Base-by-base conservation (phyloP, 495 filamentous ascomycete species). In the Rhypophila decipiens region DNA sequence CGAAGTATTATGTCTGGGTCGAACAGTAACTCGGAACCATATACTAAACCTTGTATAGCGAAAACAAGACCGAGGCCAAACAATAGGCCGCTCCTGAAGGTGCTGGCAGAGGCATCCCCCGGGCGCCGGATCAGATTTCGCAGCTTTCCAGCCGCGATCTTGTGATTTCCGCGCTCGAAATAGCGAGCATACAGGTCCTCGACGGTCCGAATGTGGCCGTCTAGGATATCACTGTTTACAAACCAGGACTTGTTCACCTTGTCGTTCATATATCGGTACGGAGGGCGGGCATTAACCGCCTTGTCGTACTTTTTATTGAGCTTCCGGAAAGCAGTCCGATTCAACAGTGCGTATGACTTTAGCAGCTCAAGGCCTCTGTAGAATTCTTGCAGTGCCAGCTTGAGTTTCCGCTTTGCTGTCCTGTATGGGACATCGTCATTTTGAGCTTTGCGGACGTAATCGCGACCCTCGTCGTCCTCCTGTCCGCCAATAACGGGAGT, bases 241-340 rank as follows among this genome's bases (percentile, higher is more conserved):
- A 96, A 98, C 73, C 84, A 87, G 9, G 89, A 78, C 53, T 85
- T 85, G 69, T 90, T 90, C 44, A 97, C 87, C 58, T 88, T 90
- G 51, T 96, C 93, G 9, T 82, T 83, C 87, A 95, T 90, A 60
- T 90, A 97, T 24, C 85, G 76, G 53, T 84, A 75, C 7, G 84
- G 77, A 2, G 87, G 86, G 21, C 83, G 78, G 39, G 88, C 80
- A 51, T 91, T 80, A 43, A 88, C 78, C 5, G 82, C 78, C 65
- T 97, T 97, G 70, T 98, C 90, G 56, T 90, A 96, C 68, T 98
- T 98, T 68, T 98, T 98, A 66, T 93, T 97, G 59, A 98, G 90
- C 63, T 98, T 98, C 7, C 90, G 85, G 50, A 97, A 96, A 1
- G 89, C 94, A 2, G 87, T 93, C 40, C 86, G 76, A 58, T 98